These are phyloP conservation scores for Verticillium zaregamsianum DNA, from an alignment of 2,329 filamentous ascomycete genomes.

Conservation along the genomic window DNA sequence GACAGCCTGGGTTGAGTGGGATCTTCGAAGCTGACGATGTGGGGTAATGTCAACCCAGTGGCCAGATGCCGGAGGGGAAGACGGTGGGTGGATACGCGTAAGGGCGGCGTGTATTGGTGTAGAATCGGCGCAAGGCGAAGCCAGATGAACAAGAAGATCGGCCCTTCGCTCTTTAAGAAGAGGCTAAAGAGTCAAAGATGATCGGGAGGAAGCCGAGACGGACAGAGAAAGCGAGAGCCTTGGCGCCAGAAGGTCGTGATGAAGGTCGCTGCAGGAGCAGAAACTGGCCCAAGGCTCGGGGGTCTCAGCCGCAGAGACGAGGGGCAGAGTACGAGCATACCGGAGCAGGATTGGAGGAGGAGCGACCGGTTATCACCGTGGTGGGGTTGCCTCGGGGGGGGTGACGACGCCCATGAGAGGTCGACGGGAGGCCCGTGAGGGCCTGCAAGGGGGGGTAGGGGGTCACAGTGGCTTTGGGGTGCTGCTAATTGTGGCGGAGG, in stretches of 20 bases:
- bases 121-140: background rate
- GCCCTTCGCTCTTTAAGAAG: background rate
- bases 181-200: background rate
- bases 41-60: background rate
- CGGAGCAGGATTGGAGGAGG: background rate
- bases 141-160: background rate
- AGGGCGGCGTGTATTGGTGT: background rate
- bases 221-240: background rate
- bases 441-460: background rate
- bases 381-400: background rate
- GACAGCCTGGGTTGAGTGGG: background rate
- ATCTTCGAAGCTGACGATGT: background rate
- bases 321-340: background rate
- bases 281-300: background rate
- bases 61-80: background rate
- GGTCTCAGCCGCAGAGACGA: background rate
- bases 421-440: background rate
- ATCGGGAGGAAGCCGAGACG: background rate
- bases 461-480: background rate
- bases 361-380: background rate
- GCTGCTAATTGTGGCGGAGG: background rate
- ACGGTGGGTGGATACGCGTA: background rate
- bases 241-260: background rate
- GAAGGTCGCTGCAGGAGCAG: background rate
- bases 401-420: background rate